These are phyloP conservation scores for Torulaspora quercuum DNA, from an alignment of 805 yeast species.

Conservation along the genomic window DNA sequence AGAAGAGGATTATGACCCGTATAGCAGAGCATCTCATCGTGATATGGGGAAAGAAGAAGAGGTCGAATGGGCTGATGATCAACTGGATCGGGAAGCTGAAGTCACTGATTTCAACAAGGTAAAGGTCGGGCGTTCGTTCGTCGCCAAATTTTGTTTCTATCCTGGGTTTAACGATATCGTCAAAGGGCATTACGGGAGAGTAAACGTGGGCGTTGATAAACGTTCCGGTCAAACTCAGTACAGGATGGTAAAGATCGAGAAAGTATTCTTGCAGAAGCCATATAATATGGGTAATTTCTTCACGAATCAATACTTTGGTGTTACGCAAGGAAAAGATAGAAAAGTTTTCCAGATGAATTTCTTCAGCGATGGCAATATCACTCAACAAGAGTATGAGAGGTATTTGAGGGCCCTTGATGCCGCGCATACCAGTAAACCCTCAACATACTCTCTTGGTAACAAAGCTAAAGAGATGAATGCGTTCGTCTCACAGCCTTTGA, in stretches of 20 bases:
- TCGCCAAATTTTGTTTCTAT: slow-evolving; percentile 73
- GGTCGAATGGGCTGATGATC: slow-evolving; percentile 49
- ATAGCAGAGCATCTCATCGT: slow-evolving; percentile 29
- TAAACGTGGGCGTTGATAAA: slow-evolving; percentile 72
- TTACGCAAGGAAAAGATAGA: slow-evolving; percentile 77
- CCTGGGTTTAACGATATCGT: slow-evolving; percentile 73
- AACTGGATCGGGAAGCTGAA: slow-evolving; percentile 44
- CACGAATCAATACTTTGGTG: slow-evolving; percentile 59
- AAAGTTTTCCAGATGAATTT: slow-evolving; percentile 73
- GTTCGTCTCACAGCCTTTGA: slow-evolving; percentile 63
- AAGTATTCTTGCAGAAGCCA: slow-evolving; percentile 51
- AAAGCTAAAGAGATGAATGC: slow-evolving; percentile 60
- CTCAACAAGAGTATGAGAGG: slow-evolving; percentile 66
- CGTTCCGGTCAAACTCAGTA: slow-evolving; percentile 63
- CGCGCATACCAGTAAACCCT: slow-evolving; percentile 50
- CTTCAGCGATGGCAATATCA: slow-evolving; percentile 73
- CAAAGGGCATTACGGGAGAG: slow-evolving; percentile 73
- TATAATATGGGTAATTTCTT: slow-evolving; percentile 49
- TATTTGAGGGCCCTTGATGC: slow-evolving; percentile 61
- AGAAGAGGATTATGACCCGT: slow-evolving; percentile 43
- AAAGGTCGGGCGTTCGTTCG: slow-evolving; percentile 71
- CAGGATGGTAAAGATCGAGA: slow-evolving; percentile 79
- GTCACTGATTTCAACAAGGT: slow-evolving; percentile 67
- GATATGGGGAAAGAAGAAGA: slow-evolving; percentile 47
- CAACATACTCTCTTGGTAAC: slow-evolving; percentile 57